Conservation (phyloP, 2,329 filamentous ascomycete species). For the Diaporthe amygdali region DNA sequence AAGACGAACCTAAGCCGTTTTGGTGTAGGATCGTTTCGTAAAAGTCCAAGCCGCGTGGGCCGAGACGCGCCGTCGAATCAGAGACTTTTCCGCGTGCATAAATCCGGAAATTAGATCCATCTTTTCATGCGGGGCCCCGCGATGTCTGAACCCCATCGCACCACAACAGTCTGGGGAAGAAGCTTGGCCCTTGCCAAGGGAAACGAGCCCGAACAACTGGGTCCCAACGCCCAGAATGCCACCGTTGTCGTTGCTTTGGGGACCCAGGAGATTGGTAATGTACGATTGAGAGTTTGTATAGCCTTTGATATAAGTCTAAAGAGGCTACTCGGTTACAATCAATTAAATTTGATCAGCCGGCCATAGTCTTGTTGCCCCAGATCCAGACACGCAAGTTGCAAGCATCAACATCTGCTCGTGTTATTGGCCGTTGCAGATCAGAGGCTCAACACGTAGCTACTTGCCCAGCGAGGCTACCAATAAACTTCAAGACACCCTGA, state of each 20-base stretch:
- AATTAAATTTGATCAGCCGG: neutral
- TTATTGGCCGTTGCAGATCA: neutral
- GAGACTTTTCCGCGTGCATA: neutral
- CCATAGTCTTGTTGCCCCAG: neutral
- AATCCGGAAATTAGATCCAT: slow-evolving; percentile 2
- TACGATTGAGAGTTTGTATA: neutral
- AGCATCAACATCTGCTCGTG: neutral
- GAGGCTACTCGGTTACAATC: neutral
- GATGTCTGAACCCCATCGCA: neutral
- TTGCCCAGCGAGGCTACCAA: neutral
- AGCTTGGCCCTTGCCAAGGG: slow-evolving; percentile 5
- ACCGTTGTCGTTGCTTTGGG: neutral
- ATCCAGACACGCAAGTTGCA: neutral
- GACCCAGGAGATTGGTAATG: neutral
- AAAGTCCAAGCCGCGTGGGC: neutral
- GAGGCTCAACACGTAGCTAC: neutral
- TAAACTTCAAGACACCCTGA: neutral
- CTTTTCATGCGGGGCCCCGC: slow-evolving; percentile 7
- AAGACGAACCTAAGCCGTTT: neutral
- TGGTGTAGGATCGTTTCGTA: neutral
- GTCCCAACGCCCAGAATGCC: neutral
- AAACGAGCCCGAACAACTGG: neutral
- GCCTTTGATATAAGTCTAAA: slow-evolving; percentile 10
- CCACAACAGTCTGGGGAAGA: slow-evolving; percentile 8
- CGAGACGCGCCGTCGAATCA: neutral